A percentile compares a stretch with the other conserved stretches of the same genome.
These are phyloP conservation scores for Hordeum pubiflorum DNA, from an alignment of 202 grass and related monocot genomes.

Conservation along the genomic window DNA sequence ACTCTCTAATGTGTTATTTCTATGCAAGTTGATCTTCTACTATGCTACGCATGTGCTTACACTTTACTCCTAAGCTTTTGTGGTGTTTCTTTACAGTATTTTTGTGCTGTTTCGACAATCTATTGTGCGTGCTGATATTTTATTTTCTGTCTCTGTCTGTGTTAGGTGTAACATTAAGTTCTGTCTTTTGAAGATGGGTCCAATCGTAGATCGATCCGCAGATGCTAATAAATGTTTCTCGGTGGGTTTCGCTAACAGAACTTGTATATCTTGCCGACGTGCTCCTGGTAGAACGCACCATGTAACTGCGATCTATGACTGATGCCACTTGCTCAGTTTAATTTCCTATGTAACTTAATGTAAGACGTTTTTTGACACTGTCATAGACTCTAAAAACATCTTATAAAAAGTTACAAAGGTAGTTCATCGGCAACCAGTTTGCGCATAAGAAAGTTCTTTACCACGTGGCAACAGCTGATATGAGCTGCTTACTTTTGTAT, in stretches of 20 bases:
- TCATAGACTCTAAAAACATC: too few species aligned
- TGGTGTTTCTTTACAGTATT: neutral
- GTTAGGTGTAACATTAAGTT: conserved; percentile 5
- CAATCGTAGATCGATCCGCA: neutral
- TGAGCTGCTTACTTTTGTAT: neutral
- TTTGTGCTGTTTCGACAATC: neutral
- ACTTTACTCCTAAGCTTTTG: neutral
- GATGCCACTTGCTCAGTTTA: neutral
- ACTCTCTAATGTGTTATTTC: neutral
- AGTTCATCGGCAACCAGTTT: neutral
- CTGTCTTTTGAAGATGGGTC: neutral
- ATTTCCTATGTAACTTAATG: too few species aligned
- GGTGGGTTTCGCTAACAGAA: neutral
- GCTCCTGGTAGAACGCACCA: neutral
- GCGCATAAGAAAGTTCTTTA: neutral
- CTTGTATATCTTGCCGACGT: neutral
- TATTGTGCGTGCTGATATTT: neutral
- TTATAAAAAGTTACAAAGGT: too few species aligned
- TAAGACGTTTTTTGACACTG: too few species aligned
- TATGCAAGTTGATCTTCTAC: neutral
- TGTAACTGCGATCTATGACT: neutral
- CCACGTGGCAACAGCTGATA: neutral
- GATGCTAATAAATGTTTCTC: neutral
- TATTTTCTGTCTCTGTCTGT: neutral
- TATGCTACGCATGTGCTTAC: neutral